phyloP scores from a whole-genome alignment of 345 rosid species.

The Capsella bursapastoris region DNA sequence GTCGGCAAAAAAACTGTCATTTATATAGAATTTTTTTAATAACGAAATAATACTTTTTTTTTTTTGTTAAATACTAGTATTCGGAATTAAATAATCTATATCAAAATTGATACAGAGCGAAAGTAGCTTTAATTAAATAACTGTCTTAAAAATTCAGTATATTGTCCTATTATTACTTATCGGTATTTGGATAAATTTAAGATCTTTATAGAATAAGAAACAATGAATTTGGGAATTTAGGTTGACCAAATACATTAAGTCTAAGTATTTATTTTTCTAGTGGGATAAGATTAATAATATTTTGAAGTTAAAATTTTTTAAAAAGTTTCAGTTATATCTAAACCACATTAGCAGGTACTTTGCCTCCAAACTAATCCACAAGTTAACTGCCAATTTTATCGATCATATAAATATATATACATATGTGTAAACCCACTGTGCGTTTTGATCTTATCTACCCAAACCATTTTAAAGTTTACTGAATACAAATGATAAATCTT shows the following conservation, averaged over 20 bases:
- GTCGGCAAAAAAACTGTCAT: slow-evolving; percentile 37
- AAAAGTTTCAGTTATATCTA: slow-evolving; percentile 21
- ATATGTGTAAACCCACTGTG: background rate
- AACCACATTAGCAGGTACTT: slow-evolving; percentile 19
- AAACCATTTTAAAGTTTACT: background rate
- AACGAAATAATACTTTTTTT: background rate
- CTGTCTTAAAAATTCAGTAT: too few species aligned
- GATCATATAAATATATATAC: background rate
- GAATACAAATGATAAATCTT: background rate
- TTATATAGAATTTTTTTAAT: slow-evolving; percentile 7
- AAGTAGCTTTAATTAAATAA: slow-evolving; percentile 2
- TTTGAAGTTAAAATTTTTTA: background rate
- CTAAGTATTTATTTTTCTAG: background rate
- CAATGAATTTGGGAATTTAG: background rate
- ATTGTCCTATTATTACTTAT: too few species aligned
- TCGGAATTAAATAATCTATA: background rate
- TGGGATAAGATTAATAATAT: background rate
- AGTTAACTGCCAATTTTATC: slow-evolving; percentile 9
- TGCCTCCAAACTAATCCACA: slow-evolving; percentile 34
- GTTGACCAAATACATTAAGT: slow-evolving; percentile 43
- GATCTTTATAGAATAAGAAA: too few species aligned
- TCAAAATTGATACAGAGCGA: slow-evolving; percentile 10
- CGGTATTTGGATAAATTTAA: too few species aligned
- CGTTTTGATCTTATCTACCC: background rate
- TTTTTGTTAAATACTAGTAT: background rate